Evolutionary conservation across 2,329 filamentous ascomycete species (phyloP).

Genomic region (Rasamsonia emersonii): DNA sequence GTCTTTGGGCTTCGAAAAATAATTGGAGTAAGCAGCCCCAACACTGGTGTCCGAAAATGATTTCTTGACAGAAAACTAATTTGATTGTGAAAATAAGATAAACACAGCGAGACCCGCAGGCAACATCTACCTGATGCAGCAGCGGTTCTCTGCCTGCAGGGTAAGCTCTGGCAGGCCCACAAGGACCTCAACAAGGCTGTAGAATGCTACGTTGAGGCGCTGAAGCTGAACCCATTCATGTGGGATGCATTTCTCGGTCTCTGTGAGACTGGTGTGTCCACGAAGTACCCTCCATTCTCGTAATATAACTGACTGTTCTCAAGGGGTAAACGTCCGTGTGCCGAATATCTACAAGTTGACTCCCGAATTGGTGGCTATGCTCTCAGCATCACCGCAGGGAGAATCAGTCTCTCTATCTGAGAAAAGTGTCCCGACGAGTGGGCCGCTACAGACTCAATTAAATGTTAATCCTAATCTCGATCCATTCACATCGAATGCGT

Average conservation of each 20-base stretch:
- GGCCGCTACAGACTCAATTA: slow-evolving; percentile 27
- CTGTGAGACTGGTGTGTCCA: slow-evolving; percentile 59
- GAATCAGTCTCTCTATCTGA: slow-evolving; percentile 24
- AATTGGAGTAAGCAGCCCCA: slow-evolving; percentile 57
- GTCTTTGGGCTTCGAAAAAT: slow-evolving; percentile 66
- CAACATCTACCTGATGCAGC: slow-evolving; percentile 73
- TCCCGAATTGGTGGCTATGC: slow-evolving; percentile 49
- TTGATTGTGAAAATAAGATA: slow-evolving; percentile 36
- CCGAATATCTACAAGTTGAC: slow-evolving; percentile 79
- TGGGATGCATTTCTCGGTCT: slow-evolving; percentile 93
- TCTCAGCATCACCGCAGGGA: slow-evolving; percentile 29
- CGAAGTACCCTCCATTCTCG: not conserved
- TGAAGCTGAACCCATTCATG: slow-evolving; percentile 90
- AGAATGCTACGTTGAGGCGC: slow-evolving; percentile 74
- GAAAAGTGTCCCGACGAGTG: slow-evolving; percentile 21
- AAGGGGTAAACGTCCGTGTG: slow-evolving; percentile 70
- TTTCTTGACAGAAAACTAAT: slow-evolving; percentile 3
- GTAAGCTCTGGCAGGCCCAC: slow-evolving; percentile 76
- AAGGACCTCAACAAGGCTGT: slow-evolving; percentile 75
- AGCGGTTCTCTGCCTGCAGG: slow-evolving; percentile 72
- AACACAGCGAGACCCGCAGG: slow-evolving; percentile 67
- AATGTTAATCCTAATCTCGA: slow-evolving; percentile 31
- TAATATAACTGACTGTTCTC: slow-evolving; percentile 1
- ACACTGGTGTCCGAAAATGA: not conserved
- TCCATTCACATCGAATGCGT: slow-evolving; percentile 32